Percentiles rank a stretch among this genome's conserved stretches.
Conservation (phyloP, 257 asterid genomes). For the Pogostemon cablin region DNA sequence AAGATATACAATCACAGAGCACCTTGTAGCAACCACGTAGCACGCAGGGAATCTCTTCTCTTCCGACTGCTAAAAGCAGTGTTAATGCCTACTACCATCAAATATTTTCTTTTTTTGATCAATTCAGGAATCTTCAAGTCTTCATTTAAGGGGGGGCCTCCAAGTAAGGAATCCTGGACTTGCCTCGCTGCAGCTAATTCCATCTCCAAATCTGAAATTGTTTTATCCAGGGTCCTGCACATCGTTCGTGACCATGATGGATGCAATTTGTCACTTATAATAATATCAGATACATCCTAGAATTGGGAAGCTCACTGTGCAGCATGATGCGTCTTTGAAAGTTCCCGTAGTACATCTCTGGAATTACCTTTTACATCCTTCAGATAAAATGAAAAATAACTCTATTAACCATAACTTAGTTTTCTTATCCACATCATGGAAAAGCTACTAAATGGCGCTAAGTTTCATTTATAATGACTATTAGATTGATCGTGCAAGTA, state of each 20-base stretch:
- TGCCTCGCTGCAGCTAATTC: slow-evolving; percentile 86
- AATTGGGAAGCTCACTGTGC: slow-evolving; percentile 53
- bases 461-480: slow-evolving; percentile 1
- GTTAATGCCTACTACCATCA: slow-evolving; percentile 84
- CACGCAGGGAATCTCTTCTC: slow-evolving; percentile 91
- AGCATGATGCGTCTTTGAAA: slow-evolving; percentile 57
- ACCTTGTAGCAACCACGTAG: slow-evolving; percentile 96
- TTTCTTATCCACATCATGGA: neutral
- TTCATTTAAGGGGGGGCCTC: slow-evolving; percentile 67
- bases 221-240: slow-evolving; percentile 73
- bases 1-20: slow-evolving; percentile 30
- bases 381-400: slow-evolving; percentile 39
- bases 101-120: slow-evolving; percentile 66
- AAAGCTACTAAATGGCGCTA: neutral
- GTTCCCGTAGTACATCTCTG: slow-evolving; percentile 46
- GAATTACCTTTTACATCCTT: slow-evolving; percentile 48
- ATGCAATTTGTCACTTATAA: slow-evolving; percentile 14
- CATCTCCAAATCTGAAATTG: slow-evolving; percentile 82
- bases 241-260: slow-evolving; percentile 26
- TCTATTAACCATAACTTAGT: neutral
- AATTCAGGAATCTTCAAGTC: slow-evolving; percentile 60
- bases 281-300: slow-evolving; percentile 6
- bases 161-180: slow-evolving; percentile 70
- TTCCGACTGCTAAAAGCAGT: slow-evolving; percentile 92
- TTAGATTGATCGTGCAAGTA: slow-evolving; percentile 15